Evolutionary conservation across 169 alveolate genomes (phyloP).

Genomic region (Plasmodium vivax): DNA sequence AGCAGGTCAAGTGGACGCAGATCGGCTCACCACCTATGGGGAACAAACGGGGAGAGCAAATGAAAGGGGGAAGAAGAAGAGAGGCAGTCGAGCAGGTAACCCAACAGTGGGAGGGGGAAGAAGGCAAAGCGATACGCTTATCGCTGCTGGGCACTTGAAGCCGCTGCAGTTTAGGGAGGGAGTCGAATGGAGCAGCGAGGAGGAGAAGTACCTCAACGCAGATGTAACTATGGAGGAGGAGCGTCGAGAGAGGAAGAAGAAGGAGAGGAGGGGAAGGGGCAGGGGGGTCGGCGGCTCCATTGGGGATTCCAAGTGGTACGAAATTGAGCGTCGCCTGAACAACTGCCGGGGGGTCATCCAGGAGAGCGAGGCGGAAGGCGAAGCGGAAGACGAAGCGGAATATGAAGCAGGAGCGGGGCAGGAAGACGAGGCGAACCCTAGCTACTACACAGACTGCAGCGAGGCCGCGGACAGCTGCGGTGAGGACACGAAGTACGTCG

Average conservation of each 20-base stretch:
- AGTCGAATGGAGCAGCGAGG: slow-evolving; percentile 48
- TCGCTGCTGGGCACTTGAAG: slow-evolving; percentile 35
- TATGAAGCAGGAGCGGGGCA: neutral
- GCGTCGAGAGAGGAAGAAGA: neutral
- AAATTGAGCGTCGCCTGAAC: slow-evolving; percentile 33
- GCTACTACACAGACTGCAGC: neutral
- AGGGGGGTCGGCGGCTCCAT: neutral
- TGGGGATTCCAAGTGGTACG: slow-evolving; percentile 62
- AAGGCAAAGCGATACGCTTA: neutral
- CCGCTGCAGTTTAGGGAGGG: slow-evolving; percentile 51
- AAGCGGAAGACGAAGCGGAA: neutral
- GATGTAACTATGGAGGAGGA: neutral
- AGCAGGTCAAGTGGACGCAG: neutral
- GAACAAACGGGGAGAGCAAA: neutral
- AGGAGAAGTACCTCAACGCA: slow-evolving; percentile 14
- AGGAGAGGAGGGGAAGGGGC: neutral
- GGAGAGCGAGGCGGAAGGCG: neutral
- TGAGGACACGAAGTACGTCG: neutral
- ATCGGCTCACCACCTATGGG: neutral
- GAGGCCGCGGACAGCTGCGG: slow-evolving; percentile 1
- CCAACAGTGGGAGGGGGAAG: neutral
- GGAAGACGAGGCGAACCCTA: neutral
- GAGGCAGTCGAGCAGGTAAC: neutral
- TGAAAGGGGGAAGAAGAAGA: neutral
- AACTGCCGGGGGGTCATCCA: slow-evolving; percentile 44